A percentile compares a stretch with the other conserved stretches of the same genome.
These are phyloP conservation scores for Wallacemonas rigidus DNA, from an alignment of 208 protist genomes.

Conservation along the genomic window DNA sequence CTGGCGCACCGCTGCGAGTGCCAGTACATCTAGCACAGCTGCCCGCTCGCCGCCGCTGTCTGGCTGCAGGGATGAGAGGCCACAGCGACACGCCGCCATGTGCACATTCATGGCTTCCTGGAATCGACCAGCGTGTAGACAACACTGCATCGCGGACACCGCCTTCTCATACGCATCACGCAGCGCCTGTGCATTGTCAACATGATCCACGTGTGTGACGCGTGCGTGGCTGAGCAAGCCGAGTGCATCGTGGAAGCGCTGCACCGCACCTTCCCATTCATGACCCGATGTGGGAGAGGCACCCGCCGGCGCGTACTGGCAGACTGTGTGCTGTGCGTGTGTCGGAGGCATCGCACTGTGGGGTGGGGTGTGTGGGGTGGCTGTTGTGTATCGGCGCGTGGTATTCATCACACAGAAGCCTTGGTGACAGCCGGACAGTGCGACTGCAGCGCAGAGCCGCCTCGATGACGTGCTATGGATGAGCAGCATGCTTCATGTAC, in stretches of 20 bases:
- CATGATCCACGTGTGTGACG: slow-evolving; percentile 12
- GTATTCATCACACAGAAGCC: background rate
- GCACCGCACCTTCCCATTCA: slow-evolving; percentile 35
- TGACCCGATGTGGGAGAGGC: background rate
- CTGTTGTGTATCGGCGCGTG: background rate
- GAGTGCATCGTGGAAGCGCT: slow-evolving; percentile 30
- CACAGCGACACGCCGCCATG: slow-evolving; percentile 30
- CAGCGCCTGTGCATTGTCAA: slow-evolving; percentile 15
- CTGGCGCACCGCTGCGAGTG: slow-evolving; percentile 31
- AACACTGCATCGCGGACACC: slow-evolving; percentile 49
- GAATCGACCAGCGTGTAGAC: slow-evolving; percentile 41
- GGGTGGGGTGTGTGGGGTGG: no score
- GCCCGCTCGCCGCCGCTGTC: background rate
- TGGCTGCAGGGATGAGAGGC: slow-evolving; percentile 12
- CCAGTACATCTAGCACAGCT: slow-evolving; percentile 32
- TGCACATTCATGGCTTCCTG: slow-evolving; percentile 65
- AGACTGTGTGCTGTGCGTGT: no score
- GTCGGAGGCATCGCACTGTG: no score
- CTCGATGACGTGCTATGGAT: background rate
- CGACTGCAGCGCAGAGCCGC: background rate
- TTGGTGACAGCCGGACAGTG: background rate
- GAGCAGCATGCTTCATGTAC: background rate
- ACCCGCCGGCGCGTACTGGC: background rate
- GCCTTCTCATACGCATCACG: slow-evolving; percentile 19
- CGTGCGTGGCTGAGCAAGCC: background rate